Evolutionary conservation across 1,284 basidiomycete species (phyloP), one percentile per base, ranked within the genome.

Genomic region (Rhodotorula sp.): DNA sequence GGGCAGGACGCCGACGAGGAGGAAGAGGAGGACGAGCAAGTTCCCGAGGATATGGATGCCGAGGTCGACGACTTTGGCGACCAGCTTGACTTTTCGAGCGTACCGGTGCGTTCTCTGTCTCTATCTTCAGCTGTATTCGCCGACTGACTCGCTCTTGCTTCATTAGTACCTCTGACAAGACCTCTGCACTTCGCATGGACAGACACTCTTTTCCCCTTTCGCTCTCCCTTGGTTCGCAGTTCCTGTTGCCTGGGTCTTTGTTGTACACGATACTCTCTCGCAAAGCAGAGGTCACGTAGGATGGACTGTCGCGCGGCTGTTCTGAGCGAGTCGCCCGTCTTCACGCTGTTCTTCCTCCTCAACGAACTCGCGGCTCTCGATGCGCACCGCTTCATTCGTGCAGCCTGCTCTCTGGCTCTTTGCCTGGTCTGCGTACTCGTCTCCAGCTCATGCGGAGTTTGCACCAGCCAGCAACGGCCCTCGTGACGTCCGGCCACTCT

Each of bases 81-180:
- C n/a, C 66, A 75, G 50, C 63, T 76, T 37, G 76, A 76, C 57
- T 76, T 76, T 51, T 74, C 69, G 7, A 74, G 70, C 57, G 76
- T 76, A 10, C 76, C 76, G 0, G 76, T 76, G 53, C 68, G 76
- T 60, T 15, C 20, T 30, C 16, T 22, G 6, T n/a, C 22, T 15
- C 18, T 44, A n/a, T 24, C 47, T 37, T 40, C 3, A 13, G 1
- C 0, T 20, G 11, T 37, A 15, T 1, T 16, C 7, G 4, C 34
- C 2, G 28, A n/a, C 52, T 69, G 51, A 61, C 34, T 1, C 8
- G 7, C 13, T 20, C 18, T 5, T 15, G 13, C 4, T 26, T 46
- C 24, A 13, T 37, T 56, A 68, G 64, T 65, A 71, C 57, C 65
- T 71, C 28, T 71, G 59, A n/a, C n/a, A 54, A 51, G 2, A 9